Evolutionary conservation across 2,329 filamentous ascomycete genomes (phyloP), one percentile per base, ranked within the genome.

Genomic region (Fusarium ambrosium): DNA sequence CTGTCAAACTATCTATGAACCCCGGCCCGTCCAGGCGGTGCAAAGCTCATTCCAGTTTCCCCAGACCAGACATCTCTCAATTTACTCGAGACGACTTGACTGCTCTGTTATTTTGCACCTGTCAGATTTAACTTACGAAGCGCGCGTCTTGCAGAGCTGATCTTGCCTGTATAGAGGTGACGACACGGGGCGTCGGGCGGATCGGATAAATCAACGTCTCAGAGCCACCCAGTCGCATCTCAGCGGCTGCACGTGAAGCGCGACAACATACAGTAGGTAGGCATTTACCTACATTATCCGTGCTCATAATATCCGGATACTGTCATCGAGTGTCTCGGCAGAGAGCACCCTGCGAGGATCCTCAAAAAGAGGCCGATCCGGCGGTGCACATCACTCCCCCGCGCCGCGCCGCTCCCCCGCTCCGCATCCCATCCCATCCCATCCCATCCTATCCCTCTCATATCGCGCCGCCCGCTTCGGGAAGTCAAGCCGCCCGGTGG

Each of bases 401-500:
- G 59, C 72, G 24, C 64, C 48, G 48, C 48, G 65, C 36, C 60
- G 51, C 65, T 62, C 27, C 48, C 65, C 45, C 45, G 59, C 65
- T 67, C 65, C 60, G 60, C 22, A 45, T 64, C 34, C 37, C 24
- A 69, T 75, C 41, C 41, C 41, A 43, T 43, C 7, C 27, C 27
- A 45, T 63, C 34, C 37, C 24, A 69, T 75, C 41, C 41, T 13
- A 45, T 45, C 65, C 69, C 67, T 48, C 62, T 58, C 51, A 45
- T 59, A 18, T 55, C 59, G 45, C 64, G 61, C 61, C 72, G 69
- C 61, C 66, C 66, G 56, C 72, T 74, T 74, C 69, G 66, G 72
- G 72, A 74, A 74, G 60, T 72, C 56, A 34, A 60, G 62, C 72
- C 72, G 70, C 53, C 53, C 68, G 73, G 67, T 72, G 68, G 66